A percentile compares a stretch with the other conserved stretches of the same genome.
Conservation (phyloP, 2,329 filamentous ascomycete genomes). For the Sporothrix pallida region DNA sequence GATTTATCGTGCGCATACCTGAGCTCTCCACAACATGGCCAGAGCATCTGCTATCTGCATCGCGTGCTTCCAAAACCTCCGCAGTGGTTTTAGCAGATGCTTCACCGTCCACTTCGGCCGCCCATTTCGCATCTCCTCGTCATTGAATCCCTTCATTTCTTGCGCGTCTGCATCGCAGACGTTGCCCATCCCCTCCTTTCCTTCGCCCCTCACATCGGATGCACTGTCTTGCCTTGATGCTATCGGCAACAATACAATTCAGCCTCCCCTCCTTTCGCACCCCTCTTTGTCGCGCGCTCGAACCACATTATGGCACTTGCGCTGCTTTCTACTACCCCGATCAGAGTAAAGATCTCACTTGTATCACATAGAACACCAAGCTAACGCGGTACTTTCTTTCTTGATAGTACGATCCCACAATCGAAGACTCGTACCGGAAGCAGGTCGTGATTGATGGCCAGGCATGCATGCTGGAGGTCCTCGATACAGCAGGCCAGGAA, state of each 20-base stretch:
- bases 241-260: neutral
- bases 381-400: slow-evolving; percentile 23
- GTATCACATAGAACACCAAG: slow-evolving; percentile 8
- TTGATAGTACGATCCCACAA: slow-evolving; percentile 78
- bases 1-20: neutral
- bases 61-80: neutral
- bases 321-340: slow-evolving; percentile 10
- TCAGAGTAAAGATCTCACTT: neutral
- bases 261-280: neutral
- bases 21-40: neutral
- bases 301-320: slow-evolving; percentile 15
- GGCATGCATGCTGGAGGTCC: slow-evolving; percentile 95
- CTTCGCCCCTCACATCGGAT: neutral
- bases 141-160: neutral
- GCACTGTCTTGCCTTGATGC: neutral
- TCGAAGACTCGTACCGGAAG: slow-evolving; percentile 87
- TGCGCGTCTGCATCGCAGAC: neutral
- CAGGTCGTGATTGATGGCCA: slow-evolving; percentile 92
- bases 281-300: slow-evolving; percentile 3
- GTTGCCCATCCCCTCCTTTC: neutral
- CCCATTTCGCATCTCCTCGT: neutral
- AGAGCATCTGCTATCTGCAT: neutral
- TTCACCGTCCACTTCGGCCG: no score
- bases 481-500: slow-evolving; percentile 97
- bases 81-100: neutral